Evolutionary conservation across 2,329 filamentous ascomycete species (phyloP), one percentile per base, ranked within the genome.

Genomic region (Aspergillus brunneoviolaceus): DNA sequence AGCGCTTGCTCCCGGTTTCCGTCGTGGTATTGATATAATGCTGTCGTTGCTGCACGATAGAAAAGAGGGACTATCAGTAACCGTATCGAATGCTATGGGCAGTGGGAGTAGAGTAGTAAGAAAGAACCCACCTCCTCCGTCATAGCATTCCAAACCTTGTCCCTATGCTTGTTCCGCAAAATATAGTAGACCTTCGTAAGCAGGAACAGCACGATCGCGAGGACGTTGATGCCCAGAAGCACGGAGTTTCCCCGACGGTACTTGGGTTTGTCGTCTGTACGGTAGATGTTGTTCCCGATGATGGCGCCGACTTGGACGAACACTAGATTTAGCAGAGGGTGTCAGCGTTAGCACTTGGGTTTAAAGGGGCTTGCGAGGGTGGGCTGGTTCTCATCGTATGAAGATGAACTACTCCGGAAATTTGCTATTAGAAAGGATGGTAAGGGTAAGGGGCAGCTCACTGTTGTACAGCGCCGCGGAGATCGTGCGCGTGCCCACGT

Each of bases 401-500:
- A 3, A 29, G 27, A 29, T 29, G 27, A 3, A 10, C 10, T 2
- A 29, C 7, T 29, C 27, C 27, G 2, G 7, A 2, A 10, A 2
- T 29, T 3, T 29, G 7, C 3, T 29, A 9, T 3, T 29, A 7
- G 7, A 1, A 29, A 29, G 27, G 47, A n/a, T 23, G 23, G 23
- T 23, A 51, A 19, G 16, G 14, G 45, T 12, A 4, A 9, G 27
- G 45, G 27, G 4, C 7, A 2, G n/a, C 48, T 16, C 54, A 64
- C 62, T 67, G 67, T 88, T 89, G 72, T 89, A 89, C n/a, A 85
- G 47, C 5, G 69, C 86, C 0, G 85, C 83, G 0, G 85, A 84
- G 1, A 90, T 85, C 1, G 87, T 85, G 6, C 87, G 78, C 5
- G 84, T 85, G 11, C 86, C 79, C 10, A 89, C 85, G 1, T 82